Evolutionary conservation across 2,329 filamentous ascomycete genomes (phyloP), one percentile per base, ranked within the genome.

Genomic region (Aureobasidium namibiae): DNA sequence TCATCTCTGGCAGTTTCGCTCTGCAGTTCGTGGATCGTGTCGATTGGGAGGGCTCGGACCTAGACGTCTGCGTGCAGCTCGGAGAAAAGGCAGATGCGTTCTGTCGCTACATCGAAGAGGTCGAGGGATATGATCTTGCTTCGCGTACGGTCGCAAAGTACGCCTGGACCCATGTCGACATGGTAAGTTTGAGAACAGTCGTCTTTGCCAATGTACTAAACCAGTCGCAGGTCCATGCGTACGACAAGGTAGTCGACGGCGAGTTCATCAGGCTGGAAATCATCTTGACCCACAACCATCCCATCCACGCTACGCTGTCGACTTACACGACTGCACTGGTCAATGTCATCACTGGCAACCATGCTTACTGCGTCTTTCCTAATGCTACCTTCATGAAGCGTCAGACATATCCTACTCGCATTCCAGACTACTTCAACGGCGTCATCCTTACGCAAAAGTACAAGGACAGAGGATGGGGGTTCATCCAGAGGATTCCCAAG

Each of bases 361-460:
- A 50, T 38, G 57, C 57, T 14, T 59, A 45, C 23, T 29, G 42
- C n/a, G 5, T 57, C 33, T 57, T 57, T 31, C 54, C 54, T 6
- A 48, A 57, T 10, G 41, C 54, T 29, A 57, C 54, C 3, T 48
- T 57, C 23, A 29, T 48, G 23, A 48, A 57, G 10, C 41, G 42
- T 14, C 42, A 48, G 33, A 48, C 41, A 18, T 57, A 42, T 9
- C 54, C 54, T 29, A 46, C 34, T 9, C 41, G 54, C 3, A 57
- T 57, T 11, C 54, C 54, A 14, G 54, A 57, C 54, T 57, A 57
- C 54, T 57, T 57, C 42, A 57, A 57, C 41, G 42, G 42, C 23
- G 26, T 48, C 14, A 21, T 57, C 8, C 54, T 57, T 14, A 23
- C 31, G 23, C 23, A 29, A 5, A 57, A 57, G 21, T 57, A 57